Evolutionary conservation across 345 rosid species (phyloP), one percentile per base, ranked within the genome.

Genomic region (Excoecaria agallocha): DNA sequence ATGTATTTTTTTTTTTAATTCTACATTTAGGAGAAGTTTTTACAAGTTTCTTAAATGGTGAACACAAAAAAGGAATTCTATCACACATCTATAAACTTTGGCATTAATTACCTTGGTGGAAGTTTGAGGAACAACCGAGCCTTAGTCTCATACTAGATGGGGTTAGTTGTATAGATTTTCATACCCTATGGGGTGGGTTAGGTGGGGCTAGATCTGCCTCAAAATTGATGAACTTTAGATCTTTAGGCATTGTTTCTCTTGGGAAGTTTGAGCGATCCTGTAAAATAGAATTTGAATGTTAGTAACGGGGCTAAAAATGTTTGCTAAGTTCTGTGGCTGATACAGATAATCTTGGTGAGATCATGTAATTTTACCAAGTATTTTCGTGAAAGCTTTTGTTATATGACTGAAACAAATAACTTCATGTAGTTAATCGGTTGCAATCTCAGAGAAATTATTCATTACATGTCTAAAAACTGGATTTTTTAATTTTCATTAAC

Each of bases 401-500:
- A 37, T n/a, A n/a, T 25, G 24, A 58, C 37, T 9, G 12, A 2
- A 5, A 12, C 24, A 58, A 58, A 3, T 58, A 22, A 39, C n/a
- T 70, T 6, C 51, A 11, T 52, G n/a, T n/a, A n/a, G 35, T 12
- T 19, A 30, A 48, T n/a, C 50, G 5, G 4, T 19, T 15, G 30
- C 11, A 46, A 24, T 37, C 56, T 22, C 5, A n/a, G n/a, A 67
- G 39, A 46, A 64, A 67, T 12, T 24, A 49, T 24, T 30, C 0
- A n/a, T 39, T 45, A 41, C 12, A 19, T 38, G 49, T 3, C 13
- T 56, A 75, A 64, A 43, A 66, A 82, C 66, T 72, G 2, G 8
- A 12, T 17, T 25, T 74, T 30, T 30, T 30, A 30, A 10, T 24
- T 48, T 72, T 66, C 30, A n/a, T 52, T 19, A 51, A 79, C 89